Evolutionary conservation across 257 asterid genomes (phyloP), one percentile per base, ranked within the genome.

Genomic region (Prunella vulgaris): DNA sequence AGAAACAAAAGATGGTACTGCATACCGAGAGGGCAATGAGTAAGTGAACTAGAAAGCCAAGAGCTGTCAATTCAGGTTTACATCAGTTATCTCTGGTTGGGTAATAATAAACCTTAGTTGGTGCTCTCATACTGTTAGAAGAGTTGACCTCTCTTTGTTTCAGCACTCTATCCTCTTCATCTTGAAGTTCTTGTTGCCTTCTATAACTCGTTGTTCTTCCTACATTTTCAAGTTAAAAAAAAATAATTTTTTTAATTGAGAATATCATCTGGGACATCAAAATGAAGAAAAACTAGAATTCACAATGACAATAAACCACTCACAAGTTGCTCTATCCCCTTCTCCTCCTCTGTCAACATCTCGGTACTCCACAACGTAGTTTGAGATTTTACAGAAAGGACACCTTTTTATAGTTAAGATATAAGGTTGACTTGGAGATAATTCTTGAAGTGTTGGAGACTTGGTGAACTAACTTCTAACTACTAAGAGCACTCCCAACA

Each of bases 151-250:
- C 99, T 80, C 85, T 82, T 68, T 76, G 85, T 75, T 84, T 89
- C 68, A 74, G 66, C 59, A 81, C 76, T 76, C 83, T 89, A 46
- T 84, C 97, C 84, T 88, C 97, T 64, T 91, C 99, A 63, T 94
- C 97, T 77, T 76, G 93, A 77, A 89, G 81, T 76, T 94, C 97
- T 82, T 94, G 93, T 73, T 89, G 91, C 79, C 97, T 89, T 94
- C 99, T 66, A 91, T 94, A 62, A 94, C 99, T 70, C 90, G 84
- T 74, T 94, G 97, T 74, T 94, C 99, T 84, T 94, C 99, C 99
- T 94, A 75, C 42, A 79, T 35, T 3, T 21, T 32, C 5, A 62
- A 78, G 69, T 72, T 37, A 15, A 13, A 12, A 52, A 72, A n/a
- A 37, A 28, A 51, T 33, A 63, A 30, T 33, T 6, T 32, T 65